Evolutionary conservation across 1,284 basidiomycete species (phyloP), one percentile per base, ranked within the genome.

Genomic region (Ustilago hordei): DNA sequence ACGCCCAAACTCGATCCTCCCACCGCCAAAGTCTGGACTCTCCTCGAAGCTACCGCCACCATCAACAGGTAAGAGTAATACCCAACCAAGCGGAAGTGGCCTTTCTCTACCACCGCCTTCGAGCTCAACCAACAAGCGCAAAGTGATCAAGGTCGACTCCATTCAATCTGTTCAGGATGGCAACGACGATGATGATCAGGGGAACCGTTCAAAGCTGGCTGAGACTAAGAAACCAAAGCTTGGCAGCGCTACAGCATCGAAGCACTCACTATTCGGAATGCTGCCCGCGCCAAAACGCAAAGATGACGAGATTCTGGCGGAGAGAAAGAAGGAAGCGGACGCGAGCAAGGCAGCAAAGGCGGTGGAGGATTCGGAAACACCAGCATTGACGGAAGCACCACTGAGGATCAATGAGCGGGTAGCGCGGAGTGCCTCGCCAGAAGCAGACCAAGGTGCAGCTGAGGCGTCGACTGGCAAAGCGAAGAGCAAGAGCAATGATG

Each of bases 401-500:
- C 31, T 73, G 19, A 41, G 57, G 8, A 48, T 73, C 8, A 11
- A 55, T 28, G 56, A 61, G 17, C 15, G 48, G 15, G 47, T 34
- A 17, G 39, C 15, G 35, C 52, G 23, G n/a, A 48, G 13, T 19
- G 34, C 36, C 6, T 50, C 55, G 1, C 28, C 35, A 19, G 61
- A 66, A 19, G 31, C 39, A 1, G 9, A 50, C 12, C 11, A 5
- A 32, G 31, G 31, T 4, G 31, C 23, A 50, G 48, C 23, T 32
- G 61, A 57, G 23, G 28, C 47, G 0, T 19, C 47, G 19, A 31
- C 12, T 0, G 31, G 58, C 12, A 69, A 64, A 39, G 15, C 64
- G 3, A 74, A 80, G 28, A 64, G 63, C 8, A 85, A 84, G 58
- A 80, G 66, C 13, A 85, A 85, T 43, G 79, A 81, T 32, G 84